Base-by-base conservation (phyloP, 1,139 yeast species). In the Wickerhamomyces sp. region DNA sequence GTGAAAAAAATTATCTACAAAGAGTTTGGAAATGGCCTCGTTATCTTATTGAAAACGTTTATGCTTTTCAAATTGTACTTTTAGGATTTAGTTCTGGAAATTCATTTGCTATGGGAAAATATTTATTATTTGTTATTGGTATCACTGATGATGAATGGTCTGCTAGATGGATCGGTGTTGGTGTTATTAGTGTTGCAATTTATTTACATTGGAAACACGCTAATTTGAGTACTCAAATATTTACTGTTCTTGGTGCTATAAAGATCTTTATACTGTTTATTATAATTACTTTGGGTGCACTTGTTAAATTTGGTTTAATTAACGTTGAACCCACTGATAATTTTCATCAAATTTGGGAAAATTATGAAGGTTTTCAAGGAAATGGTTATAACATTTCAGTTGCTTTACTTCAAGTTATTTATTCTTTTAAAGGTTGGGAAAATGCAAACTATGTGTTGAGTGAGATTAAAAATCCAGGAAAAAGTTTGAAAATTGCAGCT, bases 361-460 rank as follows among this genome's bases (percentile, higher is more conserved):
- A 52, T 31, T 54, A 53, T 24, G 40, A 46, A 21, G 44, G 47
- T 7, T 37, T 44, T 31, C 30, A 41, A 24, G 35, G 47, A 2
- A 44, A 42, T 58, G 61, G 51, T 4, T 45, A 61, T 54, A 39
- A 46, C 55, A 16, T 52, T 18, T 68, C 82, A 0, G 68, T 73
- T 36, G 80, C 81, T 0, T 61, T 78, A 16, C 61, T 77, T 19
- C 70, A 78, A 42, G 74, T 78, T 1, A 64, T 74, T 20, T 78
- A 75, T 53, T 73, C 83, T 1, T 75, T 71, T 42, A 62, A 74
- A 14, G 85, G 85, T 5, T 78, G 85, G 85, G 78, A 74, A 38
- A 58, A 71, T 28, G 73, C 72, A 7, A 76, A 72, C 43, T 68
- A 72, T 3, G 76, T 69, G 6, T 57, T 75, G 1, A 66, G 64